Evolutionary conservation across 495 filamentous ascomycete species (phyloP).

Genomic region (Tuber melanosporum): DNA sequence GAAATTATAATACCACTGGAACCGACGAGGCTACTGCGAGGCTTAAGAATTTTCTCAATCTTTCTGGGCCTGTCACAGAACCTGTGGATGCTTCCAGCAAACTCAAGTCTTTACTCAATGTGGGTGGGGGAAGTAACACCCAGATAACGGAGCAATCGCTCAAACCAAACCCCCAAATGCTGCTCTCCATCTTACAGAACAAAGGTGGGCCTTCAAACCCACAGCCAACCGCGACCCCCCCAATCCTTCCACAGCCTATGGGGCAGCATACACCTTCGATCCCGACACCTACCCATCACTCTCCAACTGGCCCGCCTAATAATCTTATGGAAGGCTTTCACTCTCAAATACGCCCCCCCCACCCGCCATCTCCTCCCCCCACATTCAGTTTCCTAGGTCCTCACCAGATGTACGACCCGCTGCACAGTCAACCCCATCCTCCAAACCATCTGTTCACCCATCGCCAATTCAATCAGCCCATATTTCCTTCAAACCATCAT

Average conservation of each 20-base stretch:
- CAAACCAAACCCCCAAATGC: conserved; percentile 30
- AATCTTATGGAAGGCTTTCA: background rate
- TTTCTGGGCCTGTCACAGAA: conserved; percentile 20
- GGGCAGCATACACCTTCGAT: background rate
- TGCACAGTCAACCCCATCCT: conserved; percentile 53
- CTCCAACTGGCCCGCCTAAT: background rate
- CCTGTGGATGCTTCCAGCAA: conserved; percentile 28
- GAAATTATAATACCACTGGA: conserved; percentile 8
- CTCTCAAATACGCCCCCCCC: conserved; percentile 7
- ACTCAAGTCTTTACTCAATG: conserved; percentile 1
- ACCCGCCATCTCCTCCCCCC: conserved; percentile 31
- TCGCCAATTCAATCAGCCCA: conserved; percentile 6
- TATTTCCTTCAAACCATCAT: conserved; percentile 9
- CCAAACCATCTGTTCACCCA: conserved; percentile 54
- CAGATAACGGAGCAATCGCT: conserved; percentile 17
- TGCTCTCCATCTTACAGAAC: conserved; percentile 36
- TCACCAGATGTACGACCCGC: conserved; percentile 49
- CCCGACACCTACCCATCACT: background rate
- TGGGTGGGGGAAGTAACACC: conserved; percentile 4
- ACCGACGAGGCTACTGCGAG: conserved; percentile 24
- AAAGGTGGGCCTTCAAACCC: conserved; percentile 3
- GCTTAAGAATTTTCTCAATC: conserved; percentile 24
- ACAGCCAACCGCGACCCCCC: background rate
- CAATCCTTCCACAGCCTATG: background rate
- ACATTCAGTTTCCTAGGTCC: conserved; percentile 23